phyloP scores from a whole-genome alignment of 768 basidiomycete genomes.

The Jaapia argillacea region DNA sequence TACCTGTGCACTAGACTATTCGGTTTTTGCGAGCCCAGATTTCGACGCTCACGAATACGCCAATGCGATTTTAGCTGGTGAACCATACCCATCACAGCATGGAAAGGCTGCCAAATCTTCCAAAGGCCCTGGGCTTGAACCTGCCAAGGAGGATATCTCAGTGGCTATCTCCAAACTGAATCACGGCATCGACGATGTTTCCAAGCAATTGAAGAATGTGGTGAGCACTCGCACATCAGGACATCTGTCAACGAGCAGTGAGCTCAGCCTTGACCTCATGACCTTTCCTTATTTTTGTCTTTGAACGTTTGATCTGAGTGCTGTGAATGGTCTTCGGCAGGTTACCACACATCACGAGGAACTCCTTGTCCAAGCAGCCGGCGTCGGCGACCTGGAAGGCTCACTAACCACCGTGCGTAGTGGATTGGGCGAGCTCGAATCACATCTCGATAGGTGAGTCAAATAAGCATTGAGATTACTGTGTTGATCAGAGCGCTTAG shows the following conservation, averaged over 20 bases:
- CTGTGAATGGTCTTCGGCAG: slow-evolving; percentile 23
- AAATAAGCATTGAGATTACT: not conserved
- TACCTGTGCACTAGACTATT: slow-evolving; percentile 44
- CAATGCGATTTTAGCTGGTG: slow-evolving; percentile 80
- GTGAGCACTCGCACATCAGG: slow-evolving; percentile 44
- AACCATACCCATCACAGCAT: slow-evolving; percentile 49
- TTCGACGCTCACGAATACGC: slow-evolving; percentile 91
- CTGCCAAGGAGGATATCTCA: slow-evolving; percentile 78
- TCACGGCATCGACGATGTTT: slow-evolving; percentile 84
- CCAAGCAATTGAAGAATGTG: slow-evolving; percentile 79
- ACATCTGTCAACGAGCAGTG: too few relatives aligned
- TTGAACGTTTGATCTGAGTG: not conserved
- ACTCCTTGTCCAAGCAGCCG: slow-evolving; percentile 73
- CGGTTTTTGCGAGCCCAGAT: slow-evolving; percentile 58
- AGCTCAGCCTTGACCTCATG: too few relatives aligned
- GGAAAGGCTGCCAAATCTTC: slow-evolving; percentile 20
- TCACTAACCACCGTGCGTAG: slow-evolving; percentile 57
- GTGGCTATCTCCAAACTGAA: slow-evolving; percentile 83
- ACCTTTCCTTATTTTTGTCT: too few relatives aligned
- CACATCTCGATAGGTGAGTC: slow-evolving; percentile 66
- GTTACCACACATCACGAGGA: slow-evolving; percentile 79
- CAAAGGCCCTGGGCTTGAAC: slow-evolving; percentile 34
- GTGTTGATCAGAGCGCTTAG: slow-evolving; percentile 1
- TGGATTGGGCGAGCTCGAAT: slow-evolving; percentile 65
- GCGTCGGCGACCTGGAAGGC: slow-evolving; percentile 58